A percentile compares a stretch with the other conserved stretches of the same genome.
Evolutionary conservation across 495 filamentous ascomycete species (phyloP).

Genomic region (Paragyromitra xinjiangensis): DNA sequence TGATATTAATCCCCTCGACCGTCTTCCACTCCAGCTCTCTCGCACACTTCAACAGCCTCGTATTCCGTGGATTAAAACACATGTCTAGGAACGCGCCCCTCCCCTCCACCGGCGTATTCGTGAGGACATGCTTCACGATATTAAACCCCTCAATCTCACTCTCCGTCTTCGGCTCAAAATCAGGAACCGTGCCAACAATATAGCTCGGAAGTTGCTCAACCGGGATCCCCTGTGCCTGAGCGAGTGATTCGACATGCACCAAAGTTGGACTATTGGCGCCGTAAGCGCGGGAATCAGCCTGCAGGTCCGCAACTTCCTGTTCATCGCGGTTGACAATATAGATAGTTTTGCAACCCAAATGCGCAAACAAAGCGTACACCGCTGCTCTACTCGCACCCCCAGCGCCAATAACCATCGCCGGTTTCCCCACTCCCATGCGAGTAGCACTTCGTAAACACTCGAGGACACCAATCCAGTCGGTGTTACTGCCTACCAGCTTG

Average conservation of each 20-base stretch:
- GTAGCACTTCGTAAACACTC: constrained; percentile 38
- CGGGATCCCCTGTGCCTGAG: constrained; percentile 62
- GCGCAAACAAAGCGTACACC: constrained; percentile 58
- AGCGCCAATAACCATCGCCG: constrained; percentile 62
- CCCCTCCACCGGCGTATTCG: constrained; percentile 5
- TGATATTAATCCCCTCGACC: constrained; percentile 42
- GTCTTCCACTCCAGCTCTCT: constrained; percentile 39
- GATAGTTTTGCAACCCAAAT: constrained; percentile 58
- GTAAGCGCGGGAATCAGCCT: constrained; percentile 63
- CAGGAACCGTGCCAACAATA: constrained; percentile 56
- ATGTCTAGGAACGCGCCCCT: constrained; percentile 55
- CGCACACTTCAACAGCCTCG: constrained; percentile 47
- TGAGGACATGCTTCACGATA: constrained; percentile 27
- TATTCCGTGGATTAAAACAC: constrained; percentile 57
- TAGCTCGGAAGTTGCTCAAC: constrained; percentile 37
- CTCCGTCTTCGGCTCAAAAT: constrained; percentile 54
- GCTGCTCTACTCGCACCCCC: constrained; percentile 62
- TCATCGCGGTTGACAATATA: constrained; percentile 76
- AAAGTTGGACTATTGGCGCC: constrained; percentile 62
- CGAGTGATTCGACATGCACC: constrained; percentile 65
- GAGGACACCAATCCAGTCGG: constrained; percentile 62
- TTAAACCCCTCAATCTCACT: constrained; percentile 38
- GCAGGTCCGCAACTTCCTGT: constrained; percentile 69
- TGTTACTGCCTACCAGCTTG: constrained; percentile 61
- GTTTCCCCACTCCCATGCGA: constrained; percentile 31